Conservation (phyloP, 345 rosid species). For the Syzygium grande region DNA sequence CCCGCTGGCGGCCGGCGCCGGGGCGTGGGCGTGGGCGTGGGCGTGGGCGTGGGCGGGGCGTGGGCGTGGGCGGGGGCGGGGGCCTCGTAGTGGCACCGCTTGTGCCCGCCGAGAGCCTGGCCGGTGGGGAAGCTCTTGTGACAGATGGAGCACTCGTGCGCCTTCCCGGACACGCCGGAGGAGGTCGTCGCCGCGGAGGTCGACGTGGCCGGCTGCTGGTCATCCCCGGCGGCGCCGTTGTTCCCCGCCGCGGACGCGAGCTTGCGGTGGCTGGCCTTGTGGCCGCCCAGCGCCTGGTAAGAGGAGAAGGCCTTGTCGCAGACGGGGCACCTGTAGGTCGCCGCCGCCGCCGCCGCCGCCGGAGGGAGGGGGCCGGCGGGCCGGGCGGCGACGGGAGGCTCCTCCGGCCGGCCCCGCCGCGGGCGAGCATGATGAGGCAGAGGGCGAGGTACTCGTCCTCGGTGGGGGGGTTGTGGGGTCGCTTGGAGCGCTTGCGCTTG, state of each 20-base stretch:
- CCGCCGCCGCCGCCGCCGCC: too few relatives aligned
- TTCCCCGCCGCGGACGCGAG: background rate
- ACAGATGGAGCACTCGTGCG: slow-evolving; percentile 67
- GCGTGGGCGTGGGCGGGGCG: slow-evolving; percentile 13
- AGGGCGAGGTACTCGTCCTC: slow-evolving; percentile 94
- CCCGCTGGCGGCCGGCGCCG: slow-evolving; percentile 20
- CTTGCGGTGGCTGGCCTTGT: slow-evolving; percentile 22
- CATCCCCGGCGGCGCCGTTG: background rate
- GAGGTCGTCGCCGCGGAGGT: background rate
- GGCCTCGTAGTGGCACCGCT: slow-evolving; percentile 71
- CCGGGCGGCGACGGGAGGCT: background rate
- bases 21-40: background rate
- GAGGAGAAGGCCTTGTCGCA: slow-evolving; percentile 14
- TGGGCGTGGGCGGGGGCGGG: background rate
- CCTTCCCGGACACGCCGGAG: slow-evolving; percentile 14
- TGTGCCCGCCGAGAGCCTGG: slow-evolving; percentile 76
- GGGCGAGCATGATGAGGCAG: slow-evolving; percentile 92
- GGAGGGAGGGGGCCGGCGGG: background rate
- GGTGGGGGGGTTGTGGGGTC: slow-evolving; percentile 47
- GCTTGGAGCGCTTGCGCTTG: slow-evolving; percentile 83
- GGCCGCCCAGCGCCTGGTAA: slow-evolving; percentile 19
- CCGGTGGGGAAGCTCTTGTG: slow-evolving; percentile 59
- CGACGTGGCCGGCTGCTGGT: background rate
- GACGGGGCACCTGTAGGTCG: slow-evolving; percentile 9
- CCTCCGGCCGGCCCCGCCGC: slow-evolving; percentile 29